Evolutionary conservation across 2,329 filamentous ascomycete species (phyloP).

Genomic region (Stachybotrys chartarum): DNA sequence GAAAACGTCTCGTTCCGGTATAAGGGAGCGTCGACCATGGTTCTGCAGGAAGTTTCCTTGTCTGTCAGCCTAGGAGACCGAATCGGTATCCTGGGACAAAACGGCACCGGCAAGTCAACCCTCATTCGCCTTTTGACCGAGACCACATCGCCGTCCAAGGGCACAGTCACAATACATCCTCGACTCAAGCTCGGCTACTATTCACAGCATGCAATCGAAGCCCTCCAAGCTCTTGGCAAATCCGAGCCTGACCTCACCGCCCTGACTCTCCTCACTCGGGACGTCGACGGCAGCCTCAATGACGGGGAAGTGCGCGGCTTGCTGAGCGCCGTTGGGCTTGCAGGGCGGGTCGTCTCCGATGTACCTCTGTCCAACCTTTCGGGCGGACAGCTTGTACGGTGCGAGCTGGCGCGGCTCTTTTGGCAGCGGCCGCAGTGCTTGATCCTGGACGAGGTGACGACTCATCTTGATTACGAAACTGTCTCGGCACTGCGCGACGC

Average conservation of each 20-base stretch:
- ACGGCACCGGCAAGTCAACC: conserved; percentile 77
- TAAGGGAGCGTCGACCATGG: conserved; percentile 21
- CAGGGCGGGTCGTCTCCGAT: conserved; percentile 64
- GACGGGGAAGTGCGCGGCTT: conserved; percentile 64
- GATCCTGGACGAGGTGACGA: conserved; percentile 75
- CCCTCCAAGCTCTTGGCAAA: conserved; percentile 49
- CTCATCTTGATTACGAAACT: conserved; percentile 78
- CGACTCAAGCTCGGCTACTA: conserved; percentile 68
- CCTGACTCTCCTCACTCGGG: conserved; percentile 52
- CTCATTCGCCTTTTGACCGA: conserved; percentile 65
- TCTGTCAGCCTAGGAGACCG: conserved; percentile 68
- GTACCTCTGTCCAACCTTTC: conserved; percentile 67
- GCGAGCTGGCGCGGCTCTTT: conserved; percentile 61
- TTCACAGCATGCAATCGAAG: conserved; percentile 71
- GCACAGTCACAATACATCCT: conserved; percentile 59
- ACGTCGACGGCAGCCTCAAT: conserved; percentile 42
- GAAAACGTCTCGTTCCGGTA: conserved; percentile 66
- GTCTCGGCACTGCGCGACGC: conserved; percentile 64
- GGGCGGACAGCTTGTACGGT: conserved; percentile 67
- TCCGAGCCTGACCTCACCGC: conserved; percentile 51
- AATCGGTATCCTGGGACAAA: conserved; percentile 69
- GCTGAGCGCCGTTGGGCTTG: conserved; percentile 62
- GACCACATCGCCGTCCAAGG: conserved; percentile 48
- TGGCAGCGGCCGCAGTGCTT: conserved; percentile 64
- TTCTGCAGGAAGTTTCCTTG: conserved; percentile 58